Conservation (phyloP, 108 stramenopile species). For the Hondaea fermentalgiana region DNA sequence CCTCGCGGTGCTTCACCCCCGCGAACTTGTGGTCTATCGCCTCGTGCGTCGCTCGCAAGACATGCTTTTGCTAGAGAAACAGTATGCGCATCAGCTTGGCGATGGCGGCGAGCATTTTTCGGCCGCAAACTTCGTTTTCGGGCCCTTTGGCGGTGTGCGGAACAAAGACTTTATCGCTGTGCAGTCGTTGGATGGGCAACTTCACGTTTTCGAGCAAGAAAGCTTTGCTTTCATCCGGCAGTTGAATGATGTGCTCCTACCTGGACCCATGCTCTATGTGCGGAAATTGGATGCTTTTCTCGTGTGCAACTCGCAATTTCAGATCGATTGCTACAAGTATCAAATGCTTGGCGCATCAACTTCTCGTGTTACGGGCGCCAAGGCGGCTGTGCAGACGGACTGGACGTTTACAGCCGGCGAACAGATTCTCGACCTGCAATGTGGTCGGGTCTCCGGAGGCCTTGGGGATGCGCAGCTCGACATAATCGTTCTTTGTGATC, state of each 20-base stretch:
- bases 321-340: slow-evolving; percentile 50
- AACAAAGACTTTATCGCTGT: slow-evolving; percentile 38
- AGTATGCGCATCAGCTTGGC: slow-evolving; percentile 44
- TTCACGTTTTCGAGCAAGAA: slow-evolving; percentile 40
- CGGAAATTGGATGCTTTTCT: slow-evolving; percentile 44
- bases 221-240: slow-evolving; percentile 46
- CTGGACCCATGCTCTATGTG: slow-evolving; percentile 48
- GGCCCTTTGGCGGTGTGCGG: slow-evolving; percentile 40
- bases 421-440: slow-evolving; percentile 27
- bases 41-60: slow-evolving; percentile 27
- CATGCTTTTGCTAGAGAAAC: slow-evolving; percentile 27
- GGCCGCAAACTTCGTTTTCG: slow-evolving; percentile 43
- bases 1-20: slow-evolving; percentile 48
- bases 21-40: slow-evolving; percentile 39
- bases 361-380: background rate
- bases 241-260: slow-evolving; percentile 33
- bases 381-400: slow-evolving; percentile 21
- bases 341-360: background rate
- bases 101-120: slow-evolving; percentile 52
- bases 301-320: slow-evolving; percentile 29
- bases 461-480: slow-evolving; percentile 27
- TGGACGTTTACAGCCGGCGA: slow-evolving; percentile 36
- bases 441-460: slow-evolving; percentile 28
- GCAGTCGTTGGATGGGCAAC: slow-evolving; percentile 53
- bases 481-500: slow-evolving; percentile 35